Evolutionary conservation across 2,329 filamentous ascomycete species (phyloP).

Genomic region (Aspergillus nomiae): DNA sequence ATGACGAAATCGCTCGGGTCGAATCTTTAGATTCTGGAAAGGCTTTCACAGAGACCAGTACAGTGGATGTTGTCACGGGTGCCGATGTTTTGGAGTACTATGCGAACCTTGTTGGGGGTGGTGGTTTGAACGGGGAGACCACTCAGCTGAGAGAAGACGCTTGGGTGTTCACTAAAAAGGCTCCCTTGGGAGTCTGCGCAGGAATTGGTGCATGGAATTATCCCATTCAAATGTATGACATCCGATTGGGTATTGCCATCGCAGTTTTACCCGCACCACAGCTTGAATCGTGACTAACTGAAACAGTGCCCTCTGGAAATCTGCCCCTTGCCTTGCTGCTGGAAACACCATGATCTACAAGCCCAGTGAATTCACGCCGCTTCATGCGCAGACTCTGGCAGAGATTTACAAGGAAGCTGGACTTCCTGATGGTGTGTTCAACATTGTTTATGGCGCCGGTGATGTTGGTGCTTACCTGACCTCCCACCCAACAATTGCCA

Average conservation of each 20-base stretch:
- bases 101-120: constrained; percentile 74
- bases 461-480: constrained; percentile 76
- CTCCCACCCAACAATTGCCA: constrained; percentile 70
- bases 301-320: constrained; percentile 75
- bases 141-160: constrained; percentile 73
- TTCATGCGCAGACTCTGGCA: constrained; percentile 77
- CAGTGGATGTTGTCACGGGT: constrained; percentile 79
- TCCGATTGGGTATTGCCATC: neutral
- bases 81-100: constrained; percentile 87
- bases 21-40: constrained; percentile 89
- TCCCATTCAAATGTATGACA: constrained; percentile 73
- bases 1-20: constrained; percentile 75
- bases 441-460: constrained; percentile 79
- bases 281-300: constrained; percentile 7
- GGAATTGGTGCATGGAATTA: constrained; percentile 94
- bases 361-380: constrained; percentile 80
- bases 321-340: constrained; percentile 78
- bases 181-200: constrained; percentile 78
- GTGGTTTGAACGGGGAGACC: constrained; percentile 79
- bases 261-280: neutral
- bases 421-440: constrained; percentile 80
- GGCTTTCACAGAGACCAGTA: constrained; percentile 79
- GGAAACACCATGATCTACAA: constrained; percentile 93
- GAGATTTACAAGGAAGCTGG: constrained; percentile 78
- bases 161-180: constrained; percentile 81